Base-by-base conservation (phyloP, 331 rosid species). In the Prunus yedoensis region DNA sequence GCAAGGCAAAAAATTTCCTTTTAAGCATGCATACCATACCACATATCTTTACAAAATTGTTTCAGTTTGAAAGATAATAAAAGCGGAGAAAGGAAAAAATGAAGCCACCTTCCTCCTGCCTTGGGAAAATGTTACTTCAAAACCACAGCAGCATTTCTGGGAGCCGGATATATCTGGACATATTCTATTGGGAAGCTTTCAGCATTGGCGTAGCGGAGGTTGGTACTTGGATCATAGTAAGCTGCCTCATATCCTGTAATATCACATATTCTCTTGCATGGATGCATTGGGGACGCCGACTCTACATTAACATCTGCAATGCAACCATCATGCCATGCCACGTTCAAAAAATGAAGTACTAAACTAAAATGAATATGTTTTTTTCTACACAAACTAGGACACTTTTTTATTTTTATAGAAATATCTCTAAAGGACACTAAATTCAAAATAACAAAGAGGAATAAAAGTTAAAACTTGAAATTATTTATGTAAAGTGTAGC, bases 221-320 rank as follows among this genome's bases (percentile, higher is more conserved):
- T 88, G 70, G 97, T 91, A 83, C 90, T 85, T 2, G 98, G 98
- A 83, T 94, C 98, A 68, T 78, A 80, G 80, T 94, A 91, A 45
- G 95, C 95, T 74, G 97, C 97, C 96, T 91, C 95, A 78, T 73
- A 89, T 84, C 97, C 97, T 15, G 98, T 94, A 69, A 91, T 35
- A 35, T 35, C 38, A 35, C 43, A 94, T 60, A 91, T 94, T 87
- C 79, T 89, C 84, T 87, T 90, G 93, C 95, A 86, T 8, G 99
- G 99, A 77, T 88, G 97, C 89, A 89, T 85, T 30, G 99, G 87
- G 3, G 99, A 97, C 0, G 95, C 95, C n/a, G 99, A 84, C 87
- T 91, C 96, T 65, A 92, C 88, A 73, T 90, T 92, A 50, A 85
- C 90, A 83, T 94, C 97, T 94, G 86, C 84, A 85, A 73, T 38